Evolutionary conservation across 2,329 filamentous ascomycete species (phyloP), one percentile per base, ranked within the genome.

Genomic region (Trichophyton mentagrophytes): DNA sequence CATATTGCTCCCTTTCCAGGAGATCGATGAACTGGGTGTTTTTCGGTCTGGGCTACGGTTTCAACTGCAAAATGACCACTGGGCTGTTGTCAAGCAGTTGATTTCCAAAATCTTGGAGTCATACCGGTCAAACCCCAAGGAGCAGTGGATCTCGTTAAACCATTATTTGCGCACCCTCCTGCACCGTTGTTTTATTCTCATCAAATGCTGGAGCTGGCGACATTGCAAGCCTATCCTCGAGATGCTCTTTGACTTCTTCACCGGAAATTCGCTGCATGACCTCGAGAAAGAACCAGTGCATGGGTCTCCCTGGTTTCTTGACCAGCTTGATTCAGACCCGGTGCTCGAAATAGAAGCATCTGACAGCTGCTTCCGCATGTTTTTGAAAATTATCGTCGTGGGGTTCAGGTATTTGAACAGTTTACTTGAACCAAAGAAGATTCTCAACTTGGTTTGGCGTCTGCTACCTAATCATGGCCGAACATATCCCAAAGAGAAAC

Each of bases 381-480:
- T 84, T 61, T 71, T 85, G 42, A 85, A 85, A 67, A 77, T 79
- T 51, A 72, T 84, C 20, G 80, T 74, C 15, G 71, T 74, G 42
- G 79, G 80, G 6, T 67, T 85, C 6, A 72, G 71, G 20, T 74
- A 74, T 7, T 74, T 85, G 73, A 71, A 71, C 13, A 60, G 69
- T 17, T 60, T 73, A 0, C 80, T 81, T 64, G 67, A 76, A 5
- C 77, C 79, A 56, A 83, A 80, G 64, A 82, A 79, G 66, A 75
- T 85, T 57, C 76, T 76, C 15, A 80, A 80, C 61, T 77, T 83
- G 60, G 77, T 79, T 3, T 83, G 79, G 74, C 78, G 83, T 25
- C 75, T 81, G 25, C 75, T 84, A 36, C 83, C 83, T 2, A 85
- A 84, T 61, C 82, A 85, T 67, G 81, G 80, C 3, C 78, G 82